Percentiles rank a stretch among this genome's conserved stretches.
Evolutionary conservation across 495 filamentous ascomycete species (phyloP).

Genomic region (Xylaria cubensis): DNA sequence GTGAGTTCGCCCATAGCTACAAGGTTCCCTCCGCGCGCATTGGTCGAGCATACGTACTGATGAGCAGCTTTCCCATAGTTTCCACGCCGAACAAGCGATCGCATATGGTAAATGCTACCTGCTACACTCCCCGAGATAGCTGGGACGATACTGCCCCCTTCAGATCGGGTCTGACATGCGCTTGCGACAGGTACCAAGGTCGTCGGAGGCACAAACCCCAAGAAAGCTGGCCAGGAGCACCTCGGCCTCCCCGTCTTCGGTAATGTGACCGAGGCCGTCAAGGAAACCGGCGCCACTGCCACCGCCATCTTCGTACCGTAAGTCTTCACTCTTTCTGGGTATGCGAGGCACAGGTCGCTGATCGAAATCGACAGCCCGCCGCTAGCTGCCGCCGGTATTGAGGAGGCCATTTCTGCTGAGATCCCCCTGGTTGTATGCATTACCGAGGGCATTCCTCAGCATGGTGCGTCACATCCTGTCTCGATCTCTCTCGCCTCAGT

Average conservation of each 20-base stretch:
- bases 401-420: slow-evolving; percentile 94
- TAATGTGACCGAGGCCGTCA: slow-evolving; percentile 86
- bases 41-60: slow-evolving; percentile 16
- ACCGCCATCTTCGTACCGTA: slow-evolving; percentile 98
- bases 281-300: slow-evolving; percentile 87
- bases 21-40: background rate
- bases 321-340: slow-evolving; percentile 33
- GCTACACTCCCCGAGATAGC: background rate
- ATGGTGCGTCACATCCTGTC: slow-evolving; percentile 64
- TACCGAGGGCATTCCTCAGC: slow-evolving; percentile 97
- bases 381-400: slow-evolving; percentile 90
- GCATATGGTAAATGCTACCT: slow-evolving; percentile 77
- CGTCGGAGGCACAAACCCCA: slow-evolving; percentile 97
- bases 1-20: slow-evolving; percentile 63
- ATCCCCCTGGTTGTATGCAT: slow-evolving; percentile 95
- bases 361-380: slow-evolving; percentile 67
- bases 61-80: slow-evolving; percentile 60
- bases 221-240: slow-evolving; percentile 92
- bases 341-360: background rate
- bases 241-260: slow-evolving; percentile 93
- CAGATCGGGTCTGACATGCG: slow-evolving; percentile 43
- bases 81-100: slow-evolving; percentile 97
- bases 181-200: slow-evolving; percentile 82
- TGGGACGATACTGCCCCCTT: background rate
- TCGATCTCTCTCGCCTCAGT: background rate